Evolutionary conservation across 2,329 filamentous ascomycete species (phyloP), one percentile per base, ranked within the genome.

Genomic region (Byssochlamys sp.): DNA sequence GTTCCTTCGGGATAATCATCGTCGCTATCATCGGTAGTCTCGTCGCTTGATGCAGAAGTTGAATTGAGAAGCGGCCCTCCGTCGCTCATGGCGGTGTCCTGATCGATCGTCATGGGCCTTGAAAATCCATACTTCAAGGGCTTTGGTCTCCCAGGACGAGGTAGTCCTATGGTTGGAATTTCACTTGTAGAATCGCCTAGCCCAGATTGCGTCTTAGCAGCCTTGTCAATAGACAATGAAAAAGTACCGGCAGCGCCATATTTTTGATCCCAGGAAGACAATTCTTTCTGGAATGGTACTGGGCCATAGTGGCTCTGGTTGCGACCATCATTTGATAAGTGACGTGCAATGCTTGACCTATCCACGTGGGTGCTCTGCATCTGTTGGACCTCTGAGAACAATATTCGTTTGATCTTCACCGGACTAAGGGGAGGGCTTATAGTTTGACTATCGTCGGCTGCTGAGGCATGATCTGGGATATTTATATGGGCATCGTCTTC

Each of bases 221-320:
- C 19, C 29, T 52, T 59, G 14, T 63, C 28, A 25, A 45, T 55
- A 19, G 64, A 59, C 52, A 77, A 75, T 63, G 71, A 73, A 58
- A 75, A 82, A 53, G 76, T 77, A 7, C 79, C 80, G 31, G 74
- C 68, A 52, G 71, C 58, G 48, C 74, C 72, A 67, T 84, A 85
- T 63, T 83, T 84, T 25, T 78, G 71, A 64, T 82, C 78, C 57
- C 78, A 77, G 26, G 74, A 62, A 45, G 72, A 71, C 57, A 82
- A 65, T 54, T 75, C 77, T 35, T 73, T 71, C 60, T 75, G 77
- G 65, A 85, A 85, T 7, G 68, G 63, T 6, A 84, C 71, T 0
- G 81, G 78, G 45, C 76, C 71, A 61, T 83, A 84, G 52, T 75
- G 73, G 59, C 78, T 80, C 51, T 75, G 72, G 29, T 68, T 66